Conservation (phyloP, 192 early-diverging fungal species). For the Coemansia sp. region DNA sequence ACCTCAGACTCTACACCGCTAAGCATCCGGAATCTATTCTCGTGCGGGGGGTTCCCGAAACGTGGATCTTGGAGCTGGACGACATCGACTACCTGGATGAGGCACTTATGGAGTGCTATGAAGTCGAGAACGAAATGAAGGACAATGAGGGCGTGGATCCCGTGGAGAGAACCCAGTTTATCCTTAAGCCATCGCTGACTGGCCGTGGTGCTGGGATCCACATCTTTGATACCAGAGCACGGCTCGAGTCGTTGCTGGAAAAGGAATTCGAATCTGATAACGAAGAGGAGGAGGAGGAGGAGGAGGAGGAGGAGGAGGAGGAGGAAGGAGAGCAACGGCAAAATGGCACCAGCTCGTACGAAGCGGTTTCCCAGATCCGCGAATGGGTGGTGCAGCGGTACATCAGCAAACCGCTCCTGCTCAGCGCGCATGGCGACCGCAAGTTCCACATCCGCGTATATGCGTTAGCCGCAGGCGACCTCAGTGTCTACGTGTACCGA, state of each 20-base stretch:
- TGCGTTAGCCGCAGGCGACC: constrained; percentile 59
- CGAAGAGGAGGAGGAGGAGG: constrained; percentile 35
- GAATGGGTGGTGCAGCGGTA: constrained; percentile 72
- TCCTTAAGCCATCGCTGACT: constrained; percentile 66
- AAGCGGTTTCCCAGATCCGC: constrained; percentile 59
- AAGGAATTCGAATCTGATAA: constrained; percentile 47
- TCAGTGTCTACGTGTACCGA: constrained; percentile 60
- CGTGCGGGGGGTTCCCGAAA: constrained; percentile 58
- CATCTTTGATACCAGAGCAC: constrained; percentile 60
- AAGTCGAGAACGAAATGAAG: constrained; percentile 59
- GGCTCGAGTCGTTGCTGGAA: constrained; percentile 55
- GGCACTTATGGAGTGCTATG: constrained; percentile 67
- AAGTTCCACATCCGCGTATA: constrained; percentile 71
- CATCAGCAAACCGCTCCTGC: constrained; percentile 58
- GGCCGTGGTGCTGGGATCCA: constrained; percentile 65
- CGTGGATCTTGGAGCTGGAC: constrained; percentile 65
- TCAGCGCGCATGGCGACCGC: constrained; percentile 43
- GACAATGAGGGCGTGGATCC: constrained; percentile 49
- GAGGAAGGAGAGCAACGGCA: neutral
- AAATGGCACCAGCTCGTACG: constrained; percentile 6
- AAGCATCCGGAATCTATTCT: constrained; percentile 61
- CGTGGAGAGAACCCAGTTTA: constrained; percentile 53
- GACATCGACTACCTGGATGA: constrained; percentile 68
- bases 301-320: constrained; percentile 10
- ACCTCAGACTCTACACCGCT: constrained; percentile 58